Base-by-base conservation (phyloP, 306 rosid genomes). In the Prunus persica region DNA sequence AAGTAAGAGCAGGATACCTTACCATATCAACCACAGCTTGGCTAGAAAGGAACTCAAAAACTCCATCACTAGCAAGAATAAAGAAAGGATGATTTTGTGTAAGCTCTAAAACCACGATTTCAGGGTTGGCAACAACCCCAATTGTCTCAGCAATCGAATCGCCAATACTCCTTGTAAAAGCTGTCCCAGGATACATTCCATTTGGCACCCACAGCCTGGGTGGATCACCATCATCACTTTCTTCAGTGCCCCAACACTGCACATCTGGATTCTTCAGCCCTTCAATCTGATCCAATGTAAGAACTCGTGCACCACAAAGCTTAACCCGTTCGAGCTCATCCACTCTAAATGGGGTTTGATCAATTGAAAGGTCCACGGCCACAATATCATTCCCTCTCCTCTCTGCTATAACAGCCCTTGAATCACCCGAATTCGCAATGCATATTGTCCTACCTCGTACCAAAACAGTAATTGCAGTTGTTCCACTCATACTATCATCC, bases 181-280 rank as follows among this genome's bases (percentile, higher is more conserved):
- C 98, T 2, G 99, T 96, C 62, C 99, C 98, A 14, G 99, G 99
- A 67, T 92, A 96, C 98, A 96, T 92, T 79, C 97, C 97, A 81
- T 96, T 92, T 0, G 98, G 97, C 41, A 96, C 92, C 99, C 99
- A 96, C 73, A 96, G 80, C 78, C 99, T 83, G 1, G 99, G 99
- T 0, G 99, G 99, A 78, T 96, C 99, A 19, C 98, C 99, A 78
- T 92, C 99, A 84, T 96, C 99, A 0, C 82, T 87, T 88, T 91
- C 99, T 73, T 95, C 97, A 11, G 90, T 88, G 9, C 91, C 99
- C 99, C 98, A 96, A 80, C 93, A 91, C 82, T 83, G 99, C 78
- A 92, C 91, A 63, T 92, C 93, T 20, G 98, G 99, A 76, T 91
- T 80, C 89, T 96, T 96, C 60, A 92, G 84, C 84, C 99, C 99